Conservation (phyloP, 768 basidiomycete genomes). For the Neoboletus brunneissimus region DNA sequence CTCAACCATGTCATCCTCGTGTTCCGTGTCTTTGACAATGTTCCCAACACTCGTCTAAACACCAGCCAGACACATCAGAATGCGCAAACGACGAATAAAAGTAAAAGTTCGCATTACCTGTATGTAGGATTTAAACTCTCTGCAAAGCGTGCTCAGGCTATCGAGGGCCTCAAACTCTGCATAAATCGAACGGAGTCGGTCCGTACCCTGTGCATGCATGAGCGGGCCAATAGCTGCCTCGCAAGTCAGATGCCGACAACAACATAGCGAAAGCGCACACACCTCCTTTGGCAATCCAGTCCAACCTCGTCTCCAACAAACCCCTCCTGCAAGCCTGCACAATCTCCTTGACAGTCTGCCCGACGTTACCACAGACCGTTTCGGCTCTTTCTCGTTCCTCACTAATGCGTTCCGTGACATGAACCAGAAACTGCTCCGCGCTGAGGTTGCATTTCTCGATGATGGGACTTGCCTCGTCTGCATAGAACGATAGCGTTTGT, state of each 20-base stretch:
- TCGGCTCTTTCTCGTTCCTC: slow-evolving; percentile 59
- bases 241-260: slow-evolving; percentile 24
- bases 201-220: slow-evolving; percentile 45
- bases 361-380: slow-evolving; percentile 44
- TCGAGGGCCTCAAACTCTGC: slow-evolving; percentile 57
- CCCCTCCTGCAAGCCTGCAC: slow-evolving; percentile 54
- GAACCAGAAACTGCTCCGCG: slow-evolving; percentile 53
- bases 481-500: slow-evolving; percentile 52
- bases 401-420: slow-evolving; percentile 42
- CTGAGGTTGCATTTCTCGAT: slow-evolving; percentile 31
- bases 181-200: slow-evolving; percentile 53
- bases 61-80: background rate
- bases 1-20: slow-evolving; percentile 78
- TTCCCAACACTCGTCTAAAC: slow-evolving; percentile 51
- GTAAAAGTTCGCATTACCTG: slow-evolving; percentile 38
- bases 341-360: slow-evolving; percentile 48
- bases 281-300: slow-evolving; percentile 45
- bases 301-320: slow-evolving; percentile 42
- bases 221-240: slow-evolving; percentile 50
- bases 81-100: background rate
- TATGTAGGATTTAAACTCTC: slow-evolving; percentile 60
- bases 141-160: slow-evolving; percentile 50
- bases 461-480: slow-evolving; percentile 43
- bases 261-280: slow-evolving; percentile 30
- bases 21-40: slow-evolving; percentile 62